Evolutionary conservation across 2,329 filamentous ascomycete genomes (phyloP).

Genomic region (Elsinoe arachidis): DNA sequence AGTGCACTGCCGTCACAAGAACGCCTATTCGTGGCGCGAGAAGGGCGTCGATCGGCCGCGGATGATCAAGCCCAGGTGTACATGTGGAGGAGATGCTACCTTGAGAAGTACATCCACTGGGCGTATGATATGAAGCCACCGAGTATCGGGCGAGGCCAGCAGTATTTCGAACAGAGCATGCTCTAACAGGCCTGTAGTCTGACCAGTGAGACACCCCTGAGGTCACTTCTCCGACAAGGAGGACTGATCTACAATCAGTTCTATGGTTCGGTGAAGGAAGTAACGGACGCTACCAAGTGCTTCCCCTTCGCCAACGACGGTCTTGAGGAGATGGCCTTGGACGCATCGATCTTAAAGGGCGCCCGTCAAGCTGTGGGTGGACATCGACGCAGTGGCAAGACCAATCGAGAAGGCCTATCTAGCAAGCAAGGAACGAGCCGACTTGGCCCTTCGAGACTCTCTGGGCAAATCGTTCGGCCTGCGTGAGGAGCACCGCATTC

Average conservation of each 20-base stretch:
- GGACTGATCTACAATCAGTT: neutral
- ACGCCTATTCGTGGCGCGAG: neutral
- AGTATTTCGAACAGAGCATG: constrained; percentile 4
- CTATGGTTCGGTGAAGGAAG: neutral
- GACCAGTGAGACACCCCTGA: neutral
- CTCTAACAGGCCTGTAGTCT: neutral
- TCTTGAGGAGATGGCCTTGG: neutral
- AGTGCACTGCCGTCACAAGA: neutral
- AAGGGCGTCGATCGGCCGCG: too few species aligned
- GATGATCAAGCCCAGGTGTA: constrained; percentile 2
- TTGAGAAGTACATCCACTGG: neutral
- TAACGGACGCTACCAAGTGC: neutral
- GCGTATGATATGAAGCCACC: neutral
- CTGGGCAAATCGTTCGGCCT: neutral
- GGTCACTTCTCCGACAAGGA: neutral
- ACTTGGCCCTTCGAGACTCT: neutral
- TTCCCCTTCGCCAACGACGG: constrained; percentile 4
- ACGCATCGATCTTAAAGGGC: neutral
- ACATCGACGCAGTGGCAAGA: neutral
- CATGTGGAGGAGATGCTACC: constrained; percentile 3
- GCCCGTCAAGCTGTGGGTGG: neutral
- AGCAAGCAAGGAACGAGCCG: neutral
- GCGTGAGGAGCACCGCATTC: neutral
- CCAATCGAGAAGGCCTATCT: neutral
- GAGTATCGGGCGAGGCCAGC: neutral